Conservation (phyloP, 73 alveolate genomes). For the Paraurostyla sp. region DNA sequence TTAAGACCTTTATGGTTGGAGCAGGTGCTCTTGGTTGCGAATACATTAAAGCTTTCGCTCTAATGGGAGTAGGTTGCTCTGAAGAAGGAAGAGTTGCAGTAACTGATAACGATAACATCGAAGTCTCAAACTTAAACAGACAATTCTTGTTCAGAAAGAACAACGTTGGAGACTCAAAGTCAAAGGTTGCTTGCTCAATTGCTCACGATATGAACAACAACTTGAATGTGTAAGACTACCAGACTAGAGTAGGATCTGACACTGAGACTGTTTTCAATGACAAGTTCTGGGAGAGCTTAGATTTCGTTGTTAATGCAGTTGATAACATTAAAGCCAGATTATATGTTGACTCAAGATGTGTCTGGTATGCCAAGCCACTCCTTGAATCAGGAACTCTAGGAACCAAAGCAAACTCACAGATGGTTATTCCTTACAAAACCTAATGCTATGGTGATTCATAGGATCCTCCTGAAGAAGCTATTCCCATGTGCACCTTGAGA, state of each 20-base stretch:
- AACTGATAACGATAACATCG: constrained; percentile 99
- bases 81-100: constrained; percentile 90
- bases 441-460: constrained; percentile 95
- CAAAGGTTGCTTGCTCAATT: constrained; percentile 92
- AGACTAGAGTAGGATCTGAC: constrained; percentile 94
- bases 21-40: constrained; percentile 99
- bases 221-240: constrained; percentile 82
- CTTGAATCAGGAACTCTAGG: constrained; percentile 99
- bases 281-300: constrained; percentile 96
- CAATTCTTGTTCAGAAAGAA: constrained; percentile 97
- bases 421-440: constrained; percentile 92
- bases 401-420: constrained; percentile 94
- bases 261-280: constrained; percentile 97
- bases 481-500: constrained; percentile 99
- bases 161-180: constrained; percentile 94
- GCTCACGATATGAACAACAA: constrained; percentile 90
- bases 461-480: constrained; percentile 98
- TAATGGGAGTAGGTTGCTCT: constrained; percentile 97
- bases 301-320: constrained; percentile 97
- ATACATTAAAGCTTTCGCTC: constrained; percentile 95
- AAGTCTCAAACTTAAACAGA: constrained; percentile 97
- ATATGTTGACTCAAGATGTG: constrained; percentile 98
- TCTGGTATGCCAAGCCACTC: constrained; percentile 97
- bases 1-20: constrained; percentile 95
- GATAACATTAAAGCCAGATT: constrained; percentile 98